Evolutionary conservation across 495 filamentous ascomycete genomes (phyloP).

Genomic region (Monascus purpureus): DNA sequence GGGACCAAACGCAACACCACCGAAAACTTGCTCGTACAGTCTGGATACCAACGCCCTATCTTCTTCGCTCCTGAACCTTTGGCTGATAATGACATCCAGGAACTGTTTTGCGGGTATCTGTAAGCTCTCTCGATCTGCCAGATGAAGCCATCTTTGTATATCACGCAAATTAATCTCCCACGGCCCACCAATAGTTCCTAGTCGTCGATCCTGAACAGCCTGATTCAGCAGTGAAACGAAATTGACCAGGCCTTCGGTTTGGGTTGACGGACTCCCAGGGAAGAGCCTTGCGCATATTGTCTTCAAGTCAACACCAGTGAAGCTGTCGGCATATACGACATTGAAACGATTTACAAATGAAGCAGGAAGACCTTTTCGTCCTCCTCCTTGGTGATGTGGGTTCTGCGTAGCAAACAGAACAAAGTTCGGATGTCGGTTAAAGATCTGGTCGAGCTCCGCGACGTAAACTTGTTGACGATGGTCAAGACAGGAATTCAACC

Average conservation of each 20-base stretch:
- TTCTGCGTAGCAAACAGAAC: conserved; percentile 94
- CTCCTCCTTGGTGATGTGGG: conserved; percentile 91
- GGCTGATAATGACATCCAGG: conserved; percentile 69
- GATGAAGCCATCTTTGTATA: conserved; percentile 72
- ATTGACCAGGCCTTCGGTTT: conserved; percentile 49
- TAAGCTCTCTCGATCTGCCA: conserved; percentile 39
- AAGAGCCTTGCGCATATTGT: conserved; percentile 70
- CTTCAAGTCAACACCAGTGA: conserved; percentile 65
- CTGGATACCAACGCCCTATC: conserved; percentile 51
- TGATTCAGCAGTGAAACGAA: conserved; percentile 70
- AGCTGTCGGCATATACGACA: conserved; percentile 87
- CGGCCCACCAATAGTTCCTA: conserved; percentile 72
- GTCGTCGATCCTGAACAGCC: conserved; percentile 47
- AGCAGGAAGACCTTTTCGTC: conserved; percentile 84
- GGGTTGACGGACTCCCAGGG: conserved; percentile 39
- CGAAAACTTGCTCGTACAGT: conserved; percentile 47
- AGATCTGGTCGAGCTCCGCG: conserved; percentile 84
- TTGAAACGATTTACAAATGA: conserved; percentile 98
- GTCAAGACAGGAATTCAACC: conserved; percentile 92
- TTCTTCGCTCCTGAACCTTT: conserved; percentile 61
- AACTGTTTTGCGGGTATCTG: conserved; percentile 52
- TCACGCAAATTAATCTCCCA: conserved; percentile 98
- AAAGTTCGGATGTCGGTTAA: conserved; percentile 78
- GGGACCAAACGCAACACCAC: conserved; percentile 13
- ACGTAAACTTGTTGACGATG: conserved; percentile 95